Evolutionary conservation across 805 yeast species (phyloP).

Genomic region (Wickerhamomyces sydowiorum): DNA sequence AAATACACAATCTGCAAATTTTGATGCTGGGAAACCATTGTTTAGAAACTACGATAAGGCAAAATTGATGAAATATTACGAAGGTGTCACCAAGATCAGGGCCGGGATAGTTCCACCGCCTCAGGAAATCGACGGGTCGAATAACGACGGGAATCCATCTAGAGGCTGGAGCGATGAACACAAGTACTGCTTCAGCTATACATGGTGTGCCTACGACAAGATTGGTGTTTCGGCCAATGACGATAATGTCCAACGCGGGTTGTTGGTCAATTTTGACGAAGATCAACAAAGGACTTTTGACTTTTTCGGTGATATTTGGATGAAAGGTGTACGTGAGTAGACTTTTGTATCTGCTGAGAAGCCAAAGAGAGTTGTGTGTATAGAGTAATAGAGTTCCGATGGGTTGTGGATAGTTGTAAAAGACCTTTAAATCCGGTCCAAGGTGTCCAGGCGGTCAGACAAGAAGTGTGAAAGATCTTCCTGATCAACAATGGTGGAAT

Average conservation of each 20-base stretch:
- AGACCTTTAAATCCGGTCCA: no score
- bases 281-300: constrained; percentile 15
- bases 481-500: no score
- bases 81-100: constrained; percentile 25
- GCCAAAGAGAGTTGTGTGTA: background rate
- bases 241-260: constrained; percentile 8
- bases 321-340: constrained; percentile 10
- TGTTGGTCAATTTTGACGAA: constrained; percentile 8
- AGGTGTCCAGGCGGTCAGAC: no score
- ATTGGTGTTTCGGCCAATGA: constrained; percentile 30
- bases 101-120: constrained; percentile 38
- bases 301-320: constrained; percentile 21
- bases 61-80: constrained; percentile 25
- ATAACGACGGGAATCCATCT: constrained; percentile 28
- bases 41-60: constrained; percentile 23
- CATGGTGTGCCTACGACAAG: constrained; percentile 46
- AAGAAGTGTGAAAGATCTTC: no score
- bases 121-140: constrained; percentile 16
- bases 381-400: no score
- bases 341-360: no score
- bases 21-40: constrained; percentile 32
- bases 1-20: constrained; percentile 26
- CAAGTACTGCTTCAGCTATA: constrained; percentile 32
- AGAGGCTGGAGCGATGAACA: constrained; percentile 30
- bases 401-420: no score